Base-by-base conservation (phyloP, 1,284 basidiomycete genomes). In the Cutaneotrichosporon daszewskae region DNA sequence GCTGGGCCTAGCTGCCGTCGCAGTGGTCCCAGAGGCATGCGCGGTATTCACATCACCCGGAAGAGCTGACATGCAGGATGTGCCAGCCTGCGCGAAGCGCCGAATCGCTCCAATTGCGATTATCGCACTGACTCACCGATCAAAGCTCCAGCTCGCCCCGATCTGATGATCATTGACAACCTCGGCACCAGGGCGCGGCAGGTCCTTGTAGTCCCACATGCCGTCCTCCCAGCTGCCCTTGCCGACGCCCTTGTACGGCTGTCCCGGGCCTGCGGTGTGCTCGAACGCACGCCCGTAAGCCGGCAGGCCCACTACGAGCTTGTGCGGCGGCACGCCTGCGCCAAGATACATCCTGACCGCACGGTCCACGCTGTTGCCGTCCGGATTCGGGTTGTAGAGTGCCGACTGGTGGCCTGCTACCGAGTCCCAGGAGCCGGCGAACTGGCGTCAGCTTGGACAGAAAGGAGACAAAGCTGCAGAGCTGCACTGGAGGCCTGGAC, bases 281-380 rank as follows among this genome's bases (percentile, higher is more conserved):
- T 84, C 80, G 66, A 94, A 96, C 0, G 84, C 82, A 47, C 85
- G 81, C 0, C 89, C 89, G 58, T 90, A 90, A 2, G 88, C 71
- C 2, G 88, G 88, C 60, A 91, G 82, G 6, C 89, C 89, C 59
- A 94, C 74, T 23, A 80, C 81, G 36, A 94, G 78, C 73, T 94
- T 92, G 58, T 72, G 62, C 0, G 81, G 71, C 0, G 78, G 77
- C 0, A 87, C 86, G 8, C 89, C 90, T 11, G 77, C 70, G 7
- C 73, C 66, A 14, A 77, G 55, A 67, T 85, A 94, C 66, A 76
- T 79, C 35, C 76, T 72, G 48, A 92, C 72, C 0, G 87, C 84
- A 9, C 72, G 71, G 53, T 91, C 84, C 13, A 87, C 86, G 55
- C 76, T 83, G 1, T 69, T 68, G 5, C 80, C 82, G 23, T 57